Evolutionary conservation across 208 protist species (phyloP), one percentile per base, ranked within the genome.

Genomic region (Acanthamoeba rhysodes): DNA sequence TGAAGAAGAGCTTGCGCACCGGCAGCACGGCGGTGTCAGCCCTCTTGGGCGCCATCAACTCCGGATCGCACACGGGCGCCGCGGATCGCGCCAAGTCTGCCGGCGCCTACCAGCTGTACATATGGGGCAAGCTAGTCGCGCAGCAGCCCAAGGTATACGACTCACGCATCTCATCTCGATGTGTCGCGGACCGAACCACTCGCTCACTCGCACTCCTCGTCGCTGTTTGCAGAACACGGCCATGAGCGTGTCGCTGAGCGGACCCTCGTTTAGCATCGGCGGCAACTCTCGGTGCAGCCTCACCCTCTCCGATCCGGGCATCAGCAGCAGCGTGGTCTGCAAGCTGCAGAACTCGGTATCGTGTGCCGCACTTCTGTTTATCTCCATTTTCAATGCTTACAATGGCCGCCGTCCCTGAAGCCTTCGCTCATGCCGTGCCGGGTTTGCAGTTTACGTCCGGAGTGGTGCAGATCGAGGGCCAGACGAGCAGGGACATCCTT

Each of bases 261-360:
- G 91, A 22, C 50, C 72, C 18, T 94, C 70, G 9, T 94, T 87
- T 55, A 94, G 53, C 50, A 85, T 94, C n/a, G 91, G 91, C 29
- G 91, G 91, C 91, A 94, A 70, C 37, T 68, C 91, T 48, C 91
- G 91, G 4, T 94, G 91, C 29, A 85, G 57, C 70, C 70, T 94
- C 41, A 94, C 91, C 53, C 41, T 94, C 32, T 87, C 72, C 45
- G 91, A 94, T 85, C 64, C 70, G 29, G 70, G 34, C 37, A 80
- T 94, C n/a, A 50, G 91, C 53, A 94, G n/a, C 72, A 85, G 91
- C 53, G 91, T 94, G 4, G 91, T 94, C 37, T 94, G 91, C 55
- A 94, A 85, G 50, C 27, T 94, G 37, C 53, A 80, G 4, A 70
- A 64, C 50, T 85, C 91, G 64, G 91, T 94, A 90, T 27, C 48